Conservation (phyloP, 176 grass and related monocot genomes). For the Guadua angustifolia region DNA sequence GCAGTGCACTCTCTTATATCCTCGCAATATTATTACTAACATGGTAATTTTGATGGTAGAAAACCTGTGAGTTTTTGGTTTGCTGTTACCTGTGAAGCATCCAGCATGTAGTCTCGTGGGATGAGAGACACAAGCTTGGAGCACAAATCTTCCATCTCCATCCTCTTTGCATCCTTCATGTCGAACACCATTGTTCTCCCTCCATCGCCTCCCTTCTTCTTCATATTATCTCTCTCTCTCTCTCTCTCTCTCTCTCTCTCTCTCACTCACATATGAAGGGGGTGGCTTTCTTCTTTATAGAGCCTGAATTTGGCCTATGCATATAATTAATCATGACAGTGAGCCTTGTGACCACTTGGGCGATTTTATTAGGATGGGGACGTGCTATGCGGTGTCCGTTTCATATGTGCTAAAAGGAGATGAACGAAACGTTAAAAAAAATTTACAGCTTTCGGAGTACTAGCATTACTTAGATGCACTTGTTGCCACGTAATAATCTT, state of each 20-base stretch:
- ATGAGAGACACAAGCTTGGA: constrained; percentile 40
- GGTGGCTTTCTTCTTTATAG: constrained; percentile 23
- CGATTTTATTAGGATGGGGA: neutral
- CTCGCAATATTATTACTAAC: neutral
- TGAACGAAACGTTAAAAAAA: too few species aligned
- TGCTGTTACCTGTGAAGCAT: constrained; percentile 16
- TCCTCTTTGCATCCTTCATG: neutral
- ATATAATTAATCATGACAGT: neutral
- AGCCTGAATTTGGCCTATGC: constrained; percentile 15
- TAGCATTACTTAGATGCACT: too few species aligned
- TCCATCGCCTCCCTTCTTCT: neutral
- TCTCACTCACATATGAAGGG: neutral
- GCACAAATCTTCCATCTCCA: constrained; percentile 15
- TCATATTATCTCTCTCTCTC: neutral
- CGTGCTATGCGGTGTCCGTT: too few species aligned
- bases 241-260: neutral
- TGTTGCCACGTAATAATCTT: too few species aligned
- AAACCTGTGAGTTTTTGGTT: neutral
- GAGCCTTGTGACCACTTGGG: constrained; percentile 15
- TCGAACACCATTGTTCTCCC: constrained; percentile 9
- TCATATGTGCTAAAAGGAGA: too few species aligned
- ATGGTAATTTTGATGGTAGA: neutral
- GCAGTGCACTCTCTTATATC: neutral
- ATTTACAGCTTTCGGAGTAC: too few species aligned
- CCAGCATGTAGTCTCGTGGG: neutral